A percentile compares a stretch with the other conserved stretches of the same genome.
These are phyloP conservation scores for Nicotiana tabacum DNA, from an alignment of 257 asterid species.

Conservation along the genomic window DNA sequence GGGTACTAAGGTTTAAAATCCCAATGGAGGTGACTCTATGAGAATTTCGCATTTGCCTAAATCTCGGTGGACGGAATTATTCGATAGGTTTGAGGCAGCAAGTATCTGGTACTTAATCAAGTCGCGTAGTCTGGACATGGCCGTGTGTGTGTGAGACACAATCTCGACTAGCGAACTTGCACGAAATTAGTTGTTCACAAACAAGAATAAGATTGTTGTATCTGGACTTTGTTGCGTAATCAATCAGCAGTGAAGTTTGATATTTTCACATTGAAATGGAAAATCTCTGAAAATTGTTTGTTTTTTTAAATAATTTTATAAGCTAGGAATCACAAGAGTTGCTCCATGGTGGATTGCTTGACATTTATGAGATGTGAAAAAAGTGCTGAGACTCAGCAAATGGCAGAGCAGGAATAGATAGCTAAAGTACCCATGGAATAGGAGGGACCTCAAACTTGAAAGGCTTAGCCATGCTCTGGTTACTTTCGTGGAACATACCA, in stretches of 20 bases:
- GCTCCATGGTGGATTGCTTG: not conserved
- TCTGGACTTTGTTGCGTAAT: not conserved
- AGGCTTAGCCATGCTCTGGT: not conserved
- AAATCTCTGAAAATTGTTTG: not conserved
- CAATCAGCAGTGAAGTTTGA: not conserved
- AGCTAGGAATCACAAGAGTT: not conserved
- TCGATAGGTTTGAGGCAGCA: not conserved
- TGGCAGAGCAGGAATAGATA: constrained; percentile 5
- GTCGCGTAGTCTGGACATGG: not conserved
- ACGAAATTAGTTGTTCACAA: too few relatives aligned
- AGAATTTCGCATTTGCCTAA: not conserved
- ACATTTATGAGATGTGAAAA: not conserved
- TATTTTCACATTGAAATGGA: not conserved
- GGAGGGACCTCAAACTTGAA: constrained; percentile 1
- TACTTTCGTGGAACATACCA: not conserved
- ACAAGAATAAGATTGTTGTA: not conserved
- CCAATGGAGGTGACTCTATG: not conserved
- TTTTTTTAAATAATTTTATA: not conserved
- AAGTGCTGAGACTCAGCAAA: not conserved
- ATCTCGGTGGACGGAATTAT: not conserved
- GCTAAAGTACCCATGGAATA: not conserved
- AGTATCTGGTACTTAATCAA: not conserved
- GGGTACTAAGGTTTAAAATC: not conserved
- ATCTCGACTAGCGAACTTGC: not conserved
- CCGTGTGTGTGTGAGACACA: not conserved